Evolutionary conservation across 306 rosid genomes (phyloP), one percentile per base, ranked within the genome.

Genomic region (Inga laurina): DNA sequence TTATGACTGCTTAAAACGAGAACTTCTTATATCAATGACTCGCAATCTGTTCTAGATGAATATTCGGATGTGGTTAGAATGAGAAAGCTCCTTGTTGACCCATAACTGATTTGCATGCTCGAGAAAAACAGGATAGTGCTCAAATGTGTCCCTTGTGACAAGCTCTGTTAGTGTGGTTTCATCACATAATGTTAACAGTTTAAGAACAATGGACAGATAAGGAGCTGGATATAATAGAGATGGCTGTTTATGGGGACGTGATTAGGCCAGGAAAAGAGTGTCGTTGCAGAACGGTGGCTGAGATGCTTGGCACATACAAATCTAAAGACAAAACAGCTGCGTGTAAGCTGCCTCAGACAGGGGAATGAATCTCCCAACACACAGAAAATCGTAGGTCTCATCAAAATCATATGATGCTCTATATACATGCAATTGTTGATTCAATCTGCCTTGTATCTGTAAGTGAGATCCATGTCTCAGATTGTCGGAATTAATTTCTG

Each of bases 211-310:
- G 79, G 78, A 79, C 93, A 96, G 98, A 96, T 67, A 96, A 88
- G 91, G 99, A 92, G 87, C 97, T 96, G 0, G 99, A 94, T 84
- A 79, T 96, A 78, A 91, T 96, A 44, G 99, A 96, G 89, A 96
- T 96, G 99, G 99, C 98, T 62, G 97, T 96, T 57, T 94, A 93
- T n/a, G 99, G 99, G 2, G 97, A 96, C 72, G 99, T 94, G 76
- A 57, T 90, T 74, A 87, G 99, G 56, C 97, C 97, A 48, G 99
- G 98, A 84, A 94, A 91, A 79, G 90, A 94, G 75, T 96, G 99
- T 84, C 90, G 97, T 21, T 94, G 98, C 88, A 89, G 90, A 86
- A 93, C 97, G 13, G 86, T 92, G 64, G 98, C 97, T 16, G 98
- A 96, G 85, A 85, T 90, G 93, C 99, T 96, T 32, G 99, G 99